Base-by-base conservation (phyloP, 495 filamentous ascomycete species). In the Neurospora intermedia region DNA sequence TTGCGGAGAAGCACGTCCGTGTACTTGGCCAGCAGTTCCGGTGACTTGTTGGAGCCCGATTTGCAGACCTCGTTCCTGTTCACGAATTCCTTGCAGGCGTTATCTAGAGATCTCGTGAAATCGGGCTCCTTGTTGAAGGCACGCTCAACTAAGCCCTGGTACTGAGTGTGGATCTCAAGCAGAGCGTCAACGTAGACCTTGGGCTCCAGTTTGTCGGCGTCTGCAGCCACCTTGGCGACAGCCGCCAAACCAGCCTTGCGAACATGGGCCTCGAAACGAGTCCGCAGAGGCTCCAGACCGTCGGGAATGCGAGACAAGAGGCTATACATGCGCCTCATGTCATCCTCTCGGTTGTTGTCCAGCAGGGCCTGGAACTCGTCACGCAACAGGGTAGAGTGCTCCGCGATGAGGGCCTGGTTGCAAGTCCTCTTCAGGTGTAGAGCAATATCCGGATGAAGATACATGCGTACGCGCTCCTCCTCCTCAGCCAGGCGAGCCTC, bases 321-420 rank as follows among this genome's bases (percentile, higher is more conserved):
- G 78, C 89, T 91, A 80, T 98, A 99, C 96, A 98, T 99, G 69
- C 96, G 90, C 41, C 92, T 92, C 82, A 99, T 90, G 78, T 99
- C 96, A 27, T 97, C 94, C 78, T 96, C 92, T 72, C 94, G 91
- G 81, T 99, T 94, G 76, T 96, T 94, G 75, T 98, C 94, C 40
- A 99, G 84, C n/a, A 99, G 87, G 11, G 92, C 88, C 79, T 99
- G 96, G 80, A 99, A 99, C 78, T 98, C 96, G 75, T 98, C 96
- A 54, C 94, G 90, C 13, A 99, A 88, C 39, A 97, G 84, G 74
- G 81, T 81, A 7, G 92, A 93, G 79, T 99, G 96, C 43, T 91
- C 91, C 8, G 91, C 91, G 76, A 99, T 97, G 41, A 99, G 90
- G 5, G 93, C 93, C 75, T 91, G 86, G 80, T 98, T 90, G 81